phyloP scores from a whole-genome alignment of 2,329 filamentous ascomycete species.

The Ophiostoma ulmi region DNA sequence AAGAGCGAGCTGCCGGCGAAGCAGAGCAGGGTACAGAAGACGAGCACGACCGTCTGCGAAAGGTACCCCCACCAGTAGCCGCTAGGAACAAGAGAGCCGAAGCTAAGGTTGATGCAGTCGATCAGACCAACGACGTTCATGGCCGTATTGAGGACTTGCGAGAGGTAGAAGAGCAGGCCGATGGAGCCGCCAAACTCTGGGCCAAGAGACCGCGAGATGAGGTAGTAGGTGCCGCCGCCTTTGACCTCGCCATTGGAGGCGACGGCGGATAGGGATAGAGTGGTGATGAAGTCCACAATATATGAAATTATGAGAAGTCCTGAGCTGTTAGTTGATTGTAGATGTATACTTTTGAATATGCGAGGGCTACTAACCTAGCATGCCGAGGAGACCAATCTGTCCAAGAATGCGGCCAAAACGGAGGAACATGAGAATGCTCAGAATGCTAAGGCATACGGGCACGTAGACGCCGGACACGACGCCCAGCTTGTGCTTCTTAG shows the following conservation, averaged over 20 bases:
- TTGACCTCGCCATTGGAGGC: slow-evolving; percentile 86
- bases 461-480: slow-evolving; percentile 78
- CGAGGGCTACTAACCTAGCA: slow-evolving; percentile 55
- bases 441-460: slow-evolving; percentile 80
- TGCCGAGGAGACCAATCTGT: slow-evolving; percentile 72
- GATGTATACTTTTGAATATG: not conserved
- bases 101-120: slow-evolving; percentile 73
- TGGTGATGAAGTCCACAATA: slow-evolving; percentile 74
- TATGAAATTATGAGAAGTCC: slow-evolving; percentile 72
- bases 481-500: slow-evolving; percentile 59
- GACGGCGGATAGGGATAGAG: slow-evolving; percentile 80
- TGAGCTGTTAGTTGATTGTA: slow-evolving; percentile 33
- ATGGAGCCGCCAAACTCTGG: slow-evolving; percentile 88
- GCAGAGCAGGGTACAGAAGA: slow-evolving; percentile 69
- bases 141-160: slow-evolving; percentile 80
- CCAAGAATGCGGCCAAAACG: slow-evolving; percentile 81
- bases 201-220: slow-evolving; percentile 79
- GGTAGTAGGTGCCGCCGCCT: slow-evolving; percentile 80
- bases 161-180: slow-evolving; percentile 82
- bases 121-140: slow-evolving; percentile 84
- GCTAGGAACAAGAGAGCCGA: slow-evolving; percentile 61
- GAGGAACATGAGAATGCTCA: slow-evolving; percentile 89
- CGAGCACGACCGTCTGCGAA: slow-evolving; percentile 65
- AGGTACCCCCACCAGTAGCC: slow-evolving; percentile 74
- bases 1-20: slow-evolving; percentile 76